Conservation (phyloP, 257 asterid species). For the Primulina huaijiensis region DNA sequence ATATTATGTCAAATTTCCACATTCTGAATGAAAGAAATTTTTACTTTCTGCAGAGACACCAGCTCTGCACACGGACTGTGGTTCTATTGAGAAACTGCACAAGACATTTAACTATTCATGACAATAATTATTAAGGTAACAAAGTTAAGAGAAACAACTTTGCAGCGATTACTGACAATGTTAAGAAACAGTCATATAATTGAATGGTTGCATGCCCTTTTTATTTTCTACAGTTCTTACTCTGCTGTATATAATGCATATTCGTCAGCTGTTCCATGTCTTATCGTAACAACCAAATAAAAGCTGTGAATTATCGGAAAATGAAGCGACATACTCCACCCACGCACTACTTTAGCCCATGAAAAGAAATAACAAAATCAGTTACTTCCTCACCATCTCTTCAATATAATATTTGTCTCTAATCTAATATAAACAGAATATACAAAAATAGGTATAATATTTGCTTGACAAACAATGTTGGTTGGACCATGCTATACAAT, state of each 20-base stretch:
- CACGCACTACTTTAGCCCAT: neutral
- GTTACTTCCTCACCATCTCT: neutral
- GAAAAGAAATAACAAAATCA: neutral
- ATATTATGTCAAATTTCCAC: neutral
- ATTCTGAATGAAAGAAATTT: neutral
- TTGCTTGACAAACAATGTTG: constrained; percentile 26
- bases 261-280: neutral
- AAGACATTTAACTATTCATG: neutral
- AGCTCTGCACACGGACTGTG: neutral
- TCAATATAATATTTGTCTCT: neutral
- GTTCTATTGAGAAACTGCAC: neutral
- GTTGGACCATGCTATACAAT: constrained; percentile 27
- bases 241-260: neutral
- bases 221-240: neutral
- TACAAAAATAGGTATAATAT: constrained; percentile 8
- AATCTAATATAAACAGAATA: neutral
- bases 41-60: neutral
- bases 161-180: no score
- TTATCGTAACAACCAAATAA: constrained; percentile 9
- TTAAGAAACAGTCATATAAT: no score
- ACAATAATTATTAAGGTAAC: no score
- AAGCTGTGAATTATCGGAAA: neutral
- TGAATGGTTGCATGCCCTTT: no score
- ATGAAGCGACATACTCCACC: neutral
- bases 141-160: no score